These are phyloP conservation scores for Termitomyces eurrhizus DNA, from an alignment of 768 basidiomycete species.

Conservation along the genomic window DNA sequence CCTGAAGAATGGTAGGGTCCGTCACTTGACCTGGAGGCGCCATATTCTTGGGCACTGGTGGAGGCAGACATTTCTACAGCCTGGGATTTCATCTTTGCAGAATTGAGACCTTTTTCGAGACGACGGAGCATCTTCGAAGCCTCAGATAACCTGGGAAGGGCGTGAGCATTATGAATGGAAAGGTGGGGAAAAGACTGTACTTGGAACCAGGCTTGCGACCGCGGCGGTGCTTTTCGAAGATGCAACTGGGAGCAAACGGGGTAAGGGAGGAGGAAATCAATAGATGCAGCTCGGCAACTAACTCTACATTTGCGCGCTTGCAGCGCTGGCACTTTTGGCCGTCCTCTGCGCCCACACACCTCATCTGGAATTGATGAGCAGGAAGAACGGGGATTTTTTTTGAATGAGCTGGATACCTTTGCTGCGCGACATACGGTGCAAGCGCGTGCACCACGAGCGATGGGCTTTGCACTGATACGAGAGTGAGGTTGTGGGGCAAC, in stretches of 20 bases:
- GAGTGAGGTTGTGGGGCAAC: slow-evolving; percentile 5
- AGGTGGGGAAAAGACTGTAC: slow-evolving; percentile 35
- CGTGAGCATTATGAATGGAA: slow-evolving; percentile 10
- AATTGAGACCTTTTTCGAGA: slow-evolving; percentile 79
- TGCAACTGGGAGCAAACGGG: slow-evolving; percentile 43
- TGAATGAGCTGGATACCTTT: slow-evolving; percentile 45
- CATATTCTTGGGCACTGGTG: slow-evolving; percentile 25
- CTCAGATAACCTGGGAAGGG: slow-evolving; percentile 63
- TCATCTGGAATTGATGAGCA: slow-evolving; percentile 57
- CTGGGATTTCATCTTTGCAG: slow-evolving; percentile 69
- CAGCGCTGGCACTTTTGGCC: slow-evolving; percentile 83
- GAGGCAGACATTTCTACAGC: slow-evolving; percentile 32
- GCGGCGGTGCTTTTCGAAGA: slow-evolving; percentile 87
- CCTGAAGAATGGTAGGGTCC: slow-evolving; percentile 27
- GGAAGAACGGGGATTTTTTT: slow-evolving; percentile 10
- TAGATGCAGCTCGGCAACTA: slow-evolving; percentile 22
- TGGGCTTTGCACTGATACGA: slow-evolving; percentile 33
- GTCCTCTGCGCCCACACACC: slow-evolving; percentile 87
- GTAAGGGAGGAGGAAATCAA: slow-evolving; percentile 8
- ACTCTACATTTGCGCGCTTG: slow-evolving; percentile 76
- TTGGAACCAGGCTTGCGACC: slow-evolving; percentile 90
- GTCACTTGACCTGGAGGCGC: slow-evolving; percentile 22
- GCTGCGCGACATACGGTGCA: slow-evolving; percentile 85
- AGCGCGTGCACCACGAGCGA: slow-evolving; percentile 56
- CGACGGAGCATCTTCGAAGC: slow-evolving; percentile 87